Percentiles rank a stretch among this genome's conserved stretches.
These are phyloP conservation scores for Entophlyctis helioformis DNA, from an alignment of 192 early-diverging fungal genomes.

Conservation along the genomic window DNA sequence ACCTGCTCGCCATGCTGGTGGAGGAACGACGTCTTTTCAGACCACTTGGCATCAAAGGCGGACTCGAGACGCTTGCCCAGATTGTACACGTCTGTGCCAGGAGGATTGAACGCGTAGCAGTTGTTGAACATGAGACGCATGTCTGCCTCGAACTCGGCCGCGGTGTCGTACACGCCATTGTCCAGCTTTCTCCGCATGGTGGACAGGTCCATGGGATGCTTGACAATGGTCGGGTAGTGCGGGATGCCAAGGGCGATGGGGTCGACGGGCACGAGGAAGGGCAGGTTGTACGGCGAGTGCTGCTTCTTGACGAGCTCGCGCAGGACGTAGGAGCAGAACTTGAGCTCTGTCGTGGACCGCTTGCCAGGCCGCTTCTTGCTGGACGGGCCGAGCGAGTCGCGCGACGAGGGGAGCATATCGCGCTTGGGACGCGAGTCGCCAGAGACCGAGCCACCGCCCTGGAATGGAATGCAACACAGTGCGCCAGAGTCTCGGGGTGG, in stretches of 20 bases:
- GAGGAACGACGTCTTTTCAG: constrained; percentile 10
- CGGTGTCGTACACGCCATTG: constrained; percentile 40
- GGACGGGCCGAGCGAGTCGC: too few species aligned
- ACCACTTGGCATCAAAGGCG: constrained; percentile 72
- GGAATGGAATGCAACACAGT: too few species aligned
- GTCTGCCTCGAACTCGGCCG: constrained; percentile 65
- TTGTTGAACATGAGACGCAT: constrained; percentile 72
- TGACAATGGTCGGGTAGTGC: constrained; percentile 73
- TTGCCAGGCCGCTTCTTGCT: too few species aligned
- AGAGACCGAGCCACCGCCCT: too few species aligned
- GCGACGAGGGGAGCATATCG: too few species aligned
- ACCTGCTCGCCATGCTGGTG: constrained; percentile 5
- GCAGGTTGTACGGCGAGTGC: constrained; percentile 15
- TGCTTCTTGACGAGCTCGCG: constrained; percentile 26
- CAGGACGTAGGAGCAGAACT: constrained; percentile 17
- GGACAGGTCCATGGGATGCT: constrained; percentile 78
- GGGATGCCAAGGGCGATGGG: constrained; percentile 72
- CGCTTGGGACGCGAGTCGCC: constrained; percentile 13
- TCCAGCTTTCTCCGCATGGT: constrained; percentile 66
- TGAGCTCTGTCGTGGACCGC: constrained; percentile 14
- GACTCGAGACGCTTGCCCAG: constrained; percentile 61
- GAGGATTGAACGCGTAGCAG: constrained; percentile 40
- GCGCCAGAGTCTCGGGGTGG: background rate
- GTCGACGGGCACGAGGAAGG: constrained; percentile 71
- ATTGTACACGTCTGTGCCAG: constrained; percentile 42